These are phyloP conservation scores for Suillus variegatus DNA, from an alignment of 768 basidiomycete species.

Conservation along the genomic window DNA sequence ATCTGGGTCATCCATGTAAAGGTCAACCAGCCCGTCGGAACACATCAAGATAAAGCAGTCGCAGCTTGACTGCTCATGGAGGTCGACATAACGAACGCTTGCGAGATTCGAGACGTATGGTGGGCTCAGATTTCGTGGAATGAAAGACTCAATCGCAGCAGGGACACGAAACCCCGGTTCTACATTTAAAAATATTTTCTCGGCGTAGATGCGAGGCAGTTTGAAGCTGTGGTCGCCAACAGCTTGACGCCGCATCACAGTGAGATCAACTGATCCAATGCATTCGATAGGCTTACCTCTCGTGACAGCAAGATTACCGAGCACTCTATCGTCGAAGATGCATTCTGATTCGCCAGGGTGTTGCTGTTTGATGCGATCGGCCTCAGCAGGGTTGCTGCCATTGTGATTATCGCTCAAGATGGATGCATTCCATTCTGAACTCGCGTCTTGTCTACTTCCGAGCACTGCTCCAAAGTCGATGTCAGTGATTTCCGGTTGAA, in stretches of 20 bases:
- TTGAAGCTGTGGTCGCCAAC: constrained; percentile 56
- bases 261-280: background rate
- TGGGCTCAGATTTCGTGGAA: too few species aligned
- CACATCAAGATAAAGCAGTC: too few species aligned
- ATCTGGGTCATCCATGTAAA: too few species aligned
- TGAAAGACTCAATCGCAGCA: too few species aligned
- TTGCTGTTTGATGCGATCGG: constrained; percentile 38
- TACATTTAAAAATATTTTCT: too few species aligned
- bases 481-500: background rate
- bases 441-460: constrained; percentile 38
- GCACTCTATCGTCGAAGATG: constrained; percentile 46
- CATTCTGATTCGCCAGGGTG: constrained; percentile 50
- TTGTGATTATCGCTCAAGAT: constrained; percentile 51
- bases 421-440: constrained; percentile 17
- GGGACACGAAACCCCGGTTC: too few species aligned
- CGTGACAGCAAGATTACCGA: constrained; percentile 50
- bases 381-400: constrained; percentile 41
- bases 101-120: too few species aligned
- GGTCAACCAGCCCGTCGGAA: too few species aligned
- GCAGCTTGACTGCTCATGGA: too few species aligned
- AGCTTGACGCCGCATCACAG: constrained; percentile 32
- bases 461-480: constrained; percentile 42
- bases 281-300: constrained; percentile 18
- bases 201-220: too few species aligned
- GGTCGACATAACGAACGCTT: too few species aligned